A percentile compares a stretch with the other conserved stretches of the same genome.
Conservation (phyloP, 2,329 filamentous ascomycete species). For the Mycosphaerella sp. region DNA sequence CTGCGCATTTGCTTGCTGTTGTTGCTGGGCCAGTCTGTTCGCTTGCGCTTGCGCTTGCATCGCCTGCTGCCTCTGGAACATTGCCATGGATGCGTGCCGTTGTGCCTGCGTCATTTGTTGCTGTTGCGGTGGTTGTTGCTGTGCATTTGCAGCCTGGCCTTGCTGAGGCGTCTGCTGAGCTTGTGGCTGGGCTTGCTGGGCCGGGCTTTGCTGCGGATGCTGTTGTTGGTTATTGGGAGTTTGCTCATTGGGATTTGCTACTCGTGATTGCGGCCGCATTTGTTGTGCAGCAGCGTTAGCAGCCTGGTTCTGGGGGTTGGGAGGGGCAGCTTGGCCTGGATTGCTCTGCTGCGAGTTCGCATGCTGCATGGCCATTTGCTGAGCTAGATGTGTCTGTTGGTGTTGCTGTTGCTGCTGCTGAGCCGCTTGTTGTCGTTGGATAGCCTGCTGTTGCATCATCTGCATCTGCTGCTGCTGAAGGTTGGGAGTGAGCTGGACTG, state of each 20-base stretch:
- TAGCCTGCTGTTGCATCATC: conserved; percentile 35
- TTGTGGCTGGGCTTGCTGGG: conserved; percentile 32
- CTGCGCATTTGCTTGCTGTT: conserved; percentile 25
- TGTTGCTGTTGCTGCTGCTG: conserved; percentile 22
- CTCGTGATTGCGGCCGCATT: conserved; percentile 38
- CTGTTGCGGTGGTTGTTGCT: conserved; percentile 40
- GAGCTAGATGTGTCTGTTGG: conserved; percentile 39
- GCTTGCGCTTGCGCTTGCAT: conserved; percentile 23
- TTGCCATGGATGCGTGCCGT: conserved; percentile 26
- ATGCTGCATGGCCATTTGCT: conserved; percentile 43
- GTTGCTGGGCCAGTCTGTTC: conserved; percentile 19
- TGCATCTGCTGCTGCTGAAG: conserved; percentile 38
- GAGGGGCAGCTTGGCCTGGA: conserved; percentile 40
- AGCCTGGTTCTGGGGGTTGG: conserved; percentile 35
- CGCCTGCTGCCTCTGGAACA: conserved; percentile 28
- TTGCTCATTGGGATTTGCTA: conserved; percentile 32
- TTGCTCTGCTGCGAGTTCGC: conserved; percentile 46
- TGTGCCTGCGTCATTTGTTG: conserved; percentile 23
- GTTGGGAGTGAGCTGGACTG: conserved; percentile 23
- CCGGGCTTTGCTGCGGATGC: conserved; percentile 23
- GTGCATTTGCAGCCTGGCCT: conserved; percentile 36
- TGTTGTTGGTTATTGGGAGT: conserved; percentile 29
- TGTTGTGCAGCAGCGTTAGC: conserved; percentile 32
- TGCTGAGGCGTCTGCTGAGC: conserved; percentile 38
- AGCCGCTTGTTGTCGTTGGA: conserved; percentile 35